Conservation (phyloP, 305 asterid genomes). For the Plantago lanceolata region DNA sequence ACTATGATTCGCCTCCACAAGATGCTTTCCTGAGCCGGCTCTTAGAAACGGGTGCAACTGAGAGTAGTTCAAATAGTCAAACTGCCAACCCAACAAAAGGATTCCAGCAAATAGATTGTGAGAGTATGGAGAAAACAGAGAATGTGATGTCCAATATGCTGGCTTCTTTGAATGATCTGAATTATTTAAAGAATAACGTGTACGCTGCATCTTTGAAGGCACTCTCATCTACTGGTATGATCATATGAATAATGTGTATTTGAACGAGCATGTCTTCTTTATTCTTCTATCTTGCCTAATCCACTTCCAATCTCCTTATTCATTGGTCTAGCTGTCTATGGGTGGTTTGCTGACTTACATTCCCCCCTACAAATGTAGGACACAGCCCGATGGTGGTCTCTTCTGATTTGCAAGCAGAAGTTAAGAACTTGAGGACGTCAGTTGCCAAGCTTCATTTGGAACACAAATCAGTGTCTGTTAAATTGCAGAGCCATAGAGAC, state of each 20-base stretch:
- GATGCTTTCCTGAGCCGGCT: conserved; percentile 65
- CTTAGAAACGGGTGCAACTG: conserved; percentile 75
- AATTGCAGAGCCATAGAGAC: conserved; percentile 68
- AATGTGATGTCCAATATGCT: conserved; percentile 42
- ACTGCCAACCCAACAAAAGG: conserved; percentile 32
- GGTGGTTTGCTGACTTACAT: conserved; percentile 16
- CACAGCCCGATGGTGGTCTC: conserved; percentile 46
- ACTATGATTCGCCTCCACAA: conserved; percentile 51
- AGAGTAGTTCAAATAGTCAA: conserved; percentile 55
- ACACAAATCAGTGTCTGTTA: conserved; percentile 70
- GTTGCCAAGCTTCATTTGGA: conserved; percentile 63
- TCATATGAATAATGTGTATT: conserved; percentile 7
- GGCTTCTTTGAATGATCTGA: conserved; percentile 51
- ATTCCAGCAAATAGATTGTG: conserved; percentile 38
- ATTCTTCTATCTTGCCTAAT: neutral
- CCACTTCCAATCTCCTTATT: conserved; percentile 1
- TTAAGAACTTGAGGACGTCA: conserved; percentile 52
- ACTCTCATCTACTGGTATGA: conserved; percentile 62
- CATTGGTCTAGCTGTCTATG: conserved; percentile 8
- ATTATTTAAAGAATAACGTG: conserved; percentile 48
- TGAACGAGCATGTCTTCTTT: neutral
- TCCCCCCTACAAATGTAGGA: conserved; percentile 42
- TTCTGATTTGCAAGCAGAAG: conserved; percentile 50
- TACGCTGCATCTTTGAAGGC: conserved; percentile 42
- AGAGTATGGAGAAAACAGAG: conserved; percentile 38